Conservation (phyloP, 805 yeast species). For the Sugiyamaella valdiviana region DNA sequence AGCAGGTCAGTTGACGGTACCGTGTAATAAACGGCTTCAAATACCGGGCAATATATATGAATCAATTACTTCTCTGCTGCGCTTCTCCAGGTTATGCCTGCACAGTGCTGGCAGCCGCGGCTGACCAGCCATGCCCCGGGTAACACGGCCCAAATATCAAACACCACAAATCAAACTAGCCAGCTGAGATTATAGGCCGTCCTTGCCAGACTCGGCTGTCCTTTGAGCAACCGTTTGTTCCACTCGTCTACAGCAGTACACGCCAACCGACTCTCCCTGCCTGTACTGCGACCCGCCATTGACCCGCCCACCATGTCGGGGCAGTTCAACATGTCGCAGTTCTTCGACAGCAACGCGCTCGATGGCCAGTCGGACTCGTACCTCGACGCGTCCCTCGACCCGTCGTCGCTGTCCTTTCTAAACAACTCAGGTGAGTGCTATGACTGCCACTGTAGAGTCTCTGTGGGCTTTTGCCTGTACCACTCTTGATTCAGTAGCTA, state of each 20-base stretch:
- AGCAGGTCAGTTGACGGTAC: too few species aligned
- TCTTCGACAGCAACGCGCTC: constrained; percentile 1
- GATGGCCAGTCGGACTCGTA: background rate
- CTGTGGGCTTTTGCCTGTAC: background rate
- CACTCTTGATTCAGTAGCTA: background rate
- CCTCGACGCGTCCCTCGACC: constrained; percentile 7
- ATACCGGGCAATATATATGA: too few species aligned
- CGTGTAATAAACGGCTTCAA: too few species aligned
- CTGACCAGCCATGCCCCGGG: background rate
- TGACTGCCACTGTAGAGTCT: background rate
- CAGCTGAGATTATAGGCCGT: background rate
- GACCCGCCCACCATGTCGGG: background rate
- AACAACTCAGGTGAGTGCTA: background rate
- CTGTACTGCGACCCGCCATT: background rate
- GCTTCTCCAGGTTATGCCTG: too few species aligned
- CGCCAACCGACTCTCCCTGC: background rate
- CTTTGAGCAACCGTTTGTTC: too few species aligned
- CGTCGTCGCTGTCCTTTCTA: constrained; percentile 11
- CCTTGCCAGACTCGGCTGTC: too few species aligned
- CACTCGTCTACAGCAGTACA: background rate
- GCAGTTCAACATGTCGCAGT: constrained; percentile 2
- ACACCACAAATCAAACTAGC: too few species aligned
- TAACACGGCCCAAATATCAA: background rate
- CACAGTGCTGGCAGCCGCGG: too few species aligned
- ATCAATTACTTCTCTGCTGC: too few species aligned